phyloP scores from a whole-genome alignment of 371 early-diverging fungal genomes.

The Capillidium heterosporum region DNA sequence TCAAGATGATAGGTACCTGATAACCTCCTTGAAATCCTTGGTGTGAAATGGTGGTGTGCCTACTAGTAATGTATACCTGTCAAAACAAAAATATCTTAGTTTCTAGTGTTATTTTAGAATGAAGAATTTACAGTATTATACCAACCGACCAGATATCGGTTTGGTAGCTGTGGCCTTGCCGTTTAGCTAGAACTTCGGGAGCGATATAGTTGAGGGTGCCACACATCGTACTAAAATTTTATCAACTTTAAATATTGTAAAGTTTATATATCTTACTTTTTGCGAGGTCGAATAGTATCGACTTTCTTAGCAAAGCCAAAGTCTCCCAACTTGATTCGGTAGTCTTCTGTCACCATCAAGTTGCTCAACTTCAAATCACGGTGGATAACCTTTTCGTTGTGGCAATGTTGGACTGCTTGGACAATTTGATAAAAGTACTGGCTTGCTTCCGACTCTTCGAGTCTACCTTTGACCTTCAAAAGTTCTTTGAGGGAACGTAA shows the following conservation, averaged over 20 bases:
- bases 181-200: slow-evolving; percentile 86
- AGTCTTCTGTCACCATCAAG: slow-evolving; percentile 76
- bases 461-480: slow-evolving; percentile 27
- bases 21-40: not conserved
- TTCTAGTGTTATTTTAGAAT: not conserved
- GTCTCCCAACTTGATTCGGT: slow-evolving; percentile 90
- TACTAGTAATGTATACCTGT: not conserved
- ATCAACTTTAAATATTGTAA: not conserved
- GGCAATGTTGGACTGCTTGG: slow-evolving; percentile 73
- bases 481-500: slow-evolving; percentile 72
- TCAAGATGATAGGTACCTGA: not conserved
- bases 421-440: slow-evolving; percentile 63
- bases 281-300: slow-evolving; percentile 54
- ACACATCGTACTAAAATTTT: slow-evolving; percentile 57
- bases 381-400: slow-evolving; percentile 83
- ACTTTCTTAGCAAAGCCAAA: slow-evolving; percentile 89
- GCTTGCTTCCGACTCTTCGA: slow-evolving; percentile 27
- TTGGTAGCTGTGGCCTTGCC: slow-evolving; percentile 86
- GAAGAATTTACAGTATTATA: slow-evolving; percentile 54
- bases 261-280: slow-evolving; percentile 37
- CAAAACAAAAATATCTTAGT: not conserved
- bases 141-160: slow-evolving; percentile 98
- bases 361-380: slow-evolving; percentile 96
- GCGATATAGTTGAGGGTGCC: slow-evolving; percentile 99
- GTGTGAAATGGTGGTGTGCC: slow-evolving; percentile 1